These are phyloP conservation scores for Fusarium ramigenum DNA, from an alignment of 2,329 filamentous ascomycete species.

Conservation along the genomic window DNA sequence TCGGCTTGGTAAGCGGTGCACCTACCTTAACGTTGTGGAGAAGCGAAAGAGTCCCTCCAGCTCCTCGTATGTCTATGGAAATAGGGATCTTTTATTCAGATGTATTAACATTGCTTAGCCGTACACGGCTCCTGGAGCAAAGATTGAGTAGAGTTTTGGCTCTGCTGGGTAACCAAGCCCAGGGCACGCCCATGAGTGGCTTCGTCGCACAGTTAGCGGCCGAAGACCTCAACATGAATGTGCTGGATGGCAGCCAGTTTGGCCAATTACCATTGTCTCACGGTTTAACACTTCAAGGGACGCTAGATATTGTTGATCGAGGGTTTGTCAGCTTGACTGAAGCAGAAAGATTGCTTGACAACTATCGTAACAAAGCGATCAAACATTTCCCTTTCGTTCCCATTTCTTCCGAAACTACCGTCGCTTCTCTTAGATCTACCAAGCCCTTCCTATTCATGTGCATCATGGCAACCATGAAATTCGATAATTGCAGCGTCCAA, in stretches of 20 bases:
- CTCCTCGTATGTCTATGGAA: background rate
- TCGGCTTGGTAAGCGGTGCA: constrained; percentile 15
- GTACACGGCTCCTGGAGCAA: constrained; percentile 3
- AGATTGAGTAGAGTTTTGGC: background rate
- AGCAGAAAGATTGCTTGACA: background rate
- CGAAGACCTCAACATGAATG: background rate
- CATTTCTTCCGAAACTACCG: background rate
- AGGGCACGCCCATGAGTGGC: background rate
- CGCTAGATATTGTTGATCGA: background rate
- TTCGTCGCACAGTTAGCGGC: background rate
- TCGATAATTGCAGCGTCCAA: constrained; percentile 8
- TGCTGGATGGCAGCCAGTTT: fast-evolving
- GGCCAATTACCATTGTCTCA: background rate
- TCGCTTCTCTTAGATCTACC: background rate
- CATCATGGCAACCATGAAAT: constrained; percentile 9
- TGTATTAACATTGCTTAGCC: background rate
- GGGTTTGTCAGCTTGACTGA: background rate
- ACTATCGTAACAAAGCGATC: background rate
- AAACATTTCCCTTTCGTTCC: constrained; percentile 7
- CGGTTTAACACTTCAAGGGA: background rate
- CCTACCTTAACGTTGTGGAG: constrained; percentile 11
- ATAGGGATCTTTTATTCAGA: fast-evolving
- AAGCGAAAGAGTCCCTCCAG: constrained; percentile 13
- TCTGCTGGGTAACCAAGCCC: background rate
- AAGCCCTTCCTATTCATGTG: constrained; percentile 13